Conservation (phyloP, 768 basidiomycete genomes). For the Tephrocybe sp. region DNA sequence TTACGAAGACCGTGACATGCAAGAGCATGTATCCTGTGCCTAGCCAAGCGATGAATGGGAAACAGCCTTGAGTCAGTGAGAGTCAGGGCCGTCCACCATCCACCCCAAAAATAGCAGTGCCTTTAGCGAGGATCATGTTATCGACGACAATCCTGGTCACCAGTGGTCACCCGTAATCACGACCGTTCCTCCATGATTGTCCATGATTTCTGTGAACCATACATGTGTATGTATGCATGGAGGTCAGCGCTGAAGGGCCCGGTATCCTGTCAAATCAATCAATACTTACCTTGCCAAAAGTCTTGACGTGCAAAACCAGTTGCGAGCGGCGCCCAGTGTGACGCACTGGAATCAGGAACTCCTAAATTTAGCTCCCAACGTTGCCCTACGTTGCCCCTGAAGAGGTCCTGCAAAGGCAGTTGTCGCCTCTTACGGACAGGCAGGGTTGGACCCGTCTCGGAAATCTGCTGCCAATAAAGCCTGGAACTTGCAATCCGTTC, state of each 20-base stretch:
- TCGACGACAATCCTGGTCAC: no score
- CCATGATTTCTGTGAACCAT: no score
- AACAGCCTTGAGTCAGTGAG: no score
- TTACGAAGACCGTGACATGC: no score
- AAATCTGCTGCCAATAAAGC: background rate
- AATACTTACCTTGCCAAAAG: background rate
- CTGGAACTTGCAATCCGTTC: background rate
- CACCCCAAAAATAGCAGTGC: no score
- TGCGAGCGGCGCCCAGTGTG: background rate
- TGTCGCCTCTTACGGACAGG: background rate
- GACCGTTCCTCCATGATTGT: background rate
- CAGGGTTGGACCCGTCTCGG: background rate
- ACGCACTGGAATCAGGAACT: slow-evolving; percentile 1
- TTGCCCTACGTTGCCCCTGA: no score
- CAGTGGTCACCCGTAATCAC: background rate
- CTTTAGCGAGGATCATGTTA: no score
- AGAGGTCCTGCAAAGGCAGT: background rate
- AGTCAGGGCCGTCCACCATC: no score
- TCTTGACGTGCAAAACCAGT: background rate
- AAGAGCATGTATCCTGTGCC: no score
- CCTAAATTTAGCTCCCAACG: background rate
- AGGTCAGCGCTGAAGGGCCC: no score
- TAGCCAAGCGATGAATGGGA: no score
- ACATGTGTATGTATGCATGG: no score
- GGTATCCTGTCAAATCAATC: background rate